Base-by-base conservation (phyloP, 2,329 filamentous ascomycete species). In the Fusarium stilboides region DNA sequence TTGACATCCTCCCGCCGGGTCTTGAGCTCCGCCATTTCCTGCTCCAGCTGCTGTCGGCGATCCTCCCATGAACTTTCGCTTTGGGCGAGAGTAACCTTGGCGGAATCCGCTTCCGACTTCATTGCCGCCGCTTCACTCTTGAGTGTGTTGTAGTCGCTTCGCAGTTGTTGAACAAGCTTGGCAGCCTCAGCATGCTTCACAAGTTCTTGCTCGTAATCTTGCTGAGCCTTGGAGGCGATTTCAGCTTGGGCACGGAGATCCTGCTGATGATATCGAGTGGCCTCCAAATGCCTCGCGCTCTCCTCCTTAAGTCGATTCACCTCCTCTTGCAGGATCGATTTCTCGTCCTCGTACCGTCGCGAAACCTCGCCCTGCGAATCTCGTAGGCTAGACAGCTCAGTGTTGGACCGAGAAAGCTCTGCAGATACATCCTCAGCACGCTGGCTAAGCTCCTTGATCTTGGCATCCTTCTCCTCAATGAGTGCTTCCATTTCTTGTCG, bases 181-280 rank as follows among this genome's bases (percentile, higher is more conserved):
- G 95, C 93, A n/a, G 95, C 96, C 70, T 98, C 94, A 3, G 94
- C 95, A 80, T 99, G 96, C 82, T 96, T 98, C 74, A 97, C 88
- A 13, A 99, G 86, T 78, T 99, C 96, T 67, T 91, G 91, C 79
- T 99, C 97, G 77, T 99, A 99, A 72, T 96, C 94, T 76, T 97
- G 92, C 77, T 99, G 96, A 5, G 96, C 94, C 78, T 94, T 92
- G 54, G 94, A 91, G 4, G 96, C 94, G 75, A 99, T 98, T 44
- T 97, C 92, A 28, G 95, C 94, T 79, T 99, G 96, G 0, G 93
- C 91, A 65, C 96, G 94, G 42, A 98, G 88, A 74, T 98, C 94
- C 74, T 97, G 92, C 77, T 97, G 93, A 76, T 97, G 92, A 76
- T 92, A 94, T 70, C 93, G 90, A 33, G 93, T 90, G 50, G 94